These are phyloP conservation scores for Piper longum DNA, from an alignment of 164 flowering plant species.

Conservation along the genomic window DNA sequence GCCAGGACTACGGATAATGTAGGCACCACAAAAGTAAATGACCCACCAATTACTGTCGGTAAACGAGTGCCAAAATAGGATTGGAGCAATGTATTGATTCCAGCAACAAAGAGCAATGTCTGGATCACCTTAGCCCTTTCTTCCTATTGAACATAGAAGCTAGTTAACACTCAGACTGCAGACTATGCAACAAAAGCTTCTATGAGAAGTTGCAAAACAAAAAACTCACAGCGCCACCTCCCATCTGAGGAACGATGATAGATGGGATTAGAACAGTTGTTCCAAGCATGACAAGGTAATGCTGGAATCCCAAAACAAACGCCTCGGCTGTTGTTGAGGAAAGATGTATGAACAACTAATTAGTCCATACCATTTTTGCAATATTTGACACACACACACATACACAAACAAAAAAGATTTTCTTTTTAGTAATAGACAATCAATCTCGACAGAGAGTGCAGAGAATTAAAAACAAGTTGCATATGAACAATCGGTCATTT, in stretches of 20 bases:
- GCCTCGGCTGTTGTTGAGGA: conserved; percentile 35
- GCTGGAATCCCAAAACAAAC: conserved; percentile 49
- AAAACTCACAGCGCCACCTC: conserved; percentile 40
- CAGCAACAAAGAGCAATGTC: conserved; percentile 88
- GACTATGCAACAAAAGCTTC: background rate
- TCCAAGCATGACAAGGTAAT: conserved; percentile 54
- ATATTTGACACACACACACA: background rate
- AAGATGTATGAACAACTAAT: background rate
- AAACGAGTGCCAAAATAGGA: conserved; percentile 71
- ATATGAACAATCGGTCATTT: too few relatives aligned
- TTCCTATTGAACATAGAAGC: conserved; percentile 30
- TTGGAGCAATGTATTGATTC: conserved; percentile 77
- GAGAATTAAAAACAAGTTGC: too few relatives aligned
- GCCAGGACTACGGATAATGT: conserved; percentile 85
- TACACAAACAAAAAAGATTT: too few relatives aligned
- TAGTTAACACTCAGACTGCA: background rate
- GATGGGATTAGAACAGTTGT: conserved; percentile 47
- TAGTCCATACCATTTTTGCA: background rate
- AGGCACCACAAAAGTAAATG: conserved; percentile 79
- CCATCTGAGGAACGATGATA: conserved; percentile 54
- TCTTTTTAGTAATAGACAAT: too few relatives aligned
- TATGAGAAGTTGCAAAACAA: background rate
- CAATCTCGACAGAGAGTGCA: too few relatives aligned
- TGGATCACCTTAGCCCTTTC: conserved; percentile 93
- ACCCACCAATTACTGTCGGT: conserved; percentile 88